These are phyloP conservation scores for Phaeosphaeriaceae sp. DNA, from an alignment of 2,329 filamentous ascomycete genomes.

Conservation along the genomic window DNA sequence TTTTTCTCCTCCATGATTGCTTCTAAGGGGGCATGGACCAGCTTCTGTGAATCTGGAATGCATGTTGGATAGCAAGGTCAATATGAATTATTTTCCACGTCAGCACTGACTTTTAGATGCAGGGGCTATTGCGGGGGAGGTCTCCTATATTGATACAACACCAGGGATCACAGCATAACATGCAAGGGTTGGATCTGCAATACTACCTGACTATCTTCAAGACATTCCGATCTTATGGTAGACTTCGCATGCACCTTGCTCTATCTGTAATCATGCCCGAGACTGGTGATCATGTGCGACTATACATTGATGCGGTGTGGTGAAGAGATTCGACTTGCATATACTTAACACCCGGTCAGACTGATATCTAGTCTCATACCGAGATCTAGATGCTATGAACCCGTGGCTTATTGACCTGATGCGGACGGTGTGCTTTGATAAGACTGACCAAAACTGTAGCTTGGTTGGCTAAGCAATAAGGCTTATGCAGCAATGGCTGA, in stretches of 20 bases:
- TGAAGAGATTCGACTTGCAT: not conserved
- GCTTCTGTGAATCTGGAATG: not conserved
- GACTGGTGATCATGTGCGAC: conserved; percentile 21
- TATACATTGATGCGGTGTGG: conserved; percentile 16
- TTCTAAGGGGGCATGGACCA: not conserved
- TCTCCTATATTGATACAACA: conserved; percentile 4
- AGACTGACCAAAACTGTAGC: conserved; percentile 5
- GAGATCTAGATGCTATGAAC: not conserved
- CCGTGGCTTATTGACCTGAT: conserved; percentile 1
- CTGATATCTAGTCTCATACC: not conserved
- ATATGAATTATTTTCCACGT: not conserved
- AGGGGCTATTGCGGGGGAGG: not conserved
- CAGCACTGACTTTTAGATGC: not conserved
- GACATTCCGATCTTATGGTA: conserved; percentile 5
- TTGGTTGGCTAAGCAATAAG: conserved; percentile 26
- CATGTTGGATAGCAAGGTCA: no score
- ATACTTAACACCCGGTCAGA: conserved; percentile 10
- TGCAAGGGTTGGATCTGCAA: not conserved
- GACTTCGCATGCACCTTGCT: conserved; percentile 11
- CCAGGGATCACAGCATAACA: not conserved
- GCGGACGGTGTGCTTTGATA: conserved; percentile 6
- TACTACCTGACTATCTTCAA: conserved; percentile 1
- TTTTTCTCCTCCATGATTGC: conserved; percentile 20
- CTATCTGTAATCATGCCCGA: conserved; percentile 16
- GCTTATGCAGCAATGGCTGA: conserved; percentile 25